Conservation (phyloP, 2,329 filamentous ascomycete species). For the Fusarium decemcellulare region DNA sequence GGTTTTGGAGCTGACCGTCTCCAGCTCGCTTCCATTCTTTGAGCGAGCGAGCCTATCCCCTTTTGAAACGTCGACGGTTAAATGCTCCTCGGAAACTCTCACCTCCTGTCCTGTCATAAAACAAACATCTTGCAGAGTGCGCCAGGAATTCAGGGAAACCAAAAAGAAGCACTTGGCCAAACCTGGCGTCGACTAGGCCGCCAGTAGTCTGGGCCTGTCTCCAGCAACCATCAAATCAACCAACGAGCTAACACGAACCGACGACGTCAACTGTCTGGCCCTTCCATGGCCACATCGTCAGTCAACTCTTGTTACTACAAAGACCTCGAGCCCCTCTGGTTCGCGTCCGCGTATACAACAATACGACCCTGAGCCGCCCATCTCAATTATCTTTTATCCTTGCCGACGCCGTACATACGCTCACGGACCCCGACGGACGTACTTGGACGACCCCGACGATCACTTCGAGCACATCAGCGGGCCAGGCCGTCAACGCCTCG, state of each 20-base stretch:
- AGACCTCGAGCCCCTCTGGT: constrained; percentile 12
- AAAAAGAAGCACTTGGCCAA: constrained; percentile 38
- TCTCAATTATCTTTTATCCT: not conserved
- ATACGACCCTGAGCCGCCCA: not conserved
- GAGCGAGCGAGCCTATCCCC: constrained; percentile 19
- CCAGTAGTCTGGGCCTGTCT: constrained; percentile 29
- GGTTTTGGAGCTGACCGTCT: constrained; percentile 19
- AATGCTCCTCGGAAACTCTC: constrained; percentile 21
- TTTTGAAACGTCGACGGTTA: constrained; percentile 21
- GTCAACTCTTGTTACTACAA: constrained; percentile 19
- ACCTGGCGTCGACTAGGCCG: constrained; percentile 25
- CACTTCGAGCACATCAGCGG: constrained; percentile 30
- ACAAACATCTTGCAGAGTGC: not conserved
- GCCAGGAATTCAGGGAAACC: constrained; percentile 32
- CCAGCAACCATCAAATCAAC: constrained; percentile 16
- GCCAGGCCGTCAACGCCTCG: constrained; percentile 20
- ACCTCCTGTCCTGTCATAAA: constrained; percentile 18
- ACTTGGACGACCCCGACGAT: constrained; percentile 15
- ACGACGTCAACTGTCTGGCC: constrained; percentile 42
- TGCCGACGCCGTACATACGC: constrained; percentile 11
- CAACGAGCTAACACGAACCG: constrained; percentile 33
- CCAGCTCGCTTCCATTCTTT: not conserved
- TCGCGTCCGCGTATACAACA: not conserved
- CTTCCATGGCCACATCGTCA: constrained; percentile 29
- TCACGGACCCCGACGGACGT: not conserved